These are phyloP conservation scores for Sporothrix protearum DNA, from an alignment of 2,329 filamentous ascomycete genomes.

Conservation along the genomic window DNA sequence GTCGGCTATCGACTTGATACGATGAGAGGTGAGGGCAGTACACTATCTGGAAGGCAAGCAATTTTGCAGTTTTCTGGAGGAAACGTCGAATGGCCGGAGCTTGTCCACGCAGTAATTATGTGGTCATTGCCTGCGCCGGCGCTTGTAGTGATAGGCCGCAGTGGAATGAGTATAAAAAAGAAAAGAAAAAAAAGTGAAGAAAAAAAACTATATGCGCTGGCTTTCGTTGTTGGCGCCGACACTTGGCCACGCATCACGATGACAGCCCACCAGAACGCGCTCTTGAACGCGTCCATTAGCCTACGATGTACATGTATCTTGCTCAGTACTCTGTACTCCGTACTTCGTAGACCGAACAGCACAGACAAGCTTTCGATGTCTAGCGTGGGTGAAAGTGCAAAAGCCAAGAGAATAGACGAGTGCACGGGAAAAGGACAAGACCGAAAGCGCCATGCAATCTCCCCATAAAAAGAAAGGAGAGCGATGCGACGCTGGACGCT, in stretches of 20 bases:
- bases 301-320: no score
- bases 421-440: not conserved
- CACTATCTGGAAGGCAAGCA: not conserved
- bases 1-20: not conserved
- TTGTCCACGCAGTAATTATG: not conserved
- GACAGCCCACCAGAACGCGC: not conserved
- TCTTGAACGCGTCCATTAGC: not conserved
- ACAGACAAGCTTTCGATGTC: not conserved
- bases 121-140: not conserved
- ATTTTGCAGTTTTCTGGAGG: not conserved
- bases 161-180: not conserved
- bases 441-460: not conserved
- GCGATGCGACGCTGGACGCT: slow-evolving; percentile 2
- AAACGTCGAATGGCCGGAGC: not conserved
- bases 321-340: no score
- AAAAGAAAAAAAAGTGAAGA: not conserved
- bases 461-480: not conserved
- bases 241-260: not conserved
- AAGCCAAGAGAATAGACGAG: not conserved
- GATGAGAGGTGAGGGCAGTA: not conserved
- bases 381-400: not conserved
- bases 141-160: not conserved
- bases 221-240: not conserved
- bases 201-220: not conserved
- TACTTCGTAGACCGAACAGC: no score